phyloP scores from a whole-genome alignment of 345 rosid genomes.

The Odontarrhena argentea region DNA sequence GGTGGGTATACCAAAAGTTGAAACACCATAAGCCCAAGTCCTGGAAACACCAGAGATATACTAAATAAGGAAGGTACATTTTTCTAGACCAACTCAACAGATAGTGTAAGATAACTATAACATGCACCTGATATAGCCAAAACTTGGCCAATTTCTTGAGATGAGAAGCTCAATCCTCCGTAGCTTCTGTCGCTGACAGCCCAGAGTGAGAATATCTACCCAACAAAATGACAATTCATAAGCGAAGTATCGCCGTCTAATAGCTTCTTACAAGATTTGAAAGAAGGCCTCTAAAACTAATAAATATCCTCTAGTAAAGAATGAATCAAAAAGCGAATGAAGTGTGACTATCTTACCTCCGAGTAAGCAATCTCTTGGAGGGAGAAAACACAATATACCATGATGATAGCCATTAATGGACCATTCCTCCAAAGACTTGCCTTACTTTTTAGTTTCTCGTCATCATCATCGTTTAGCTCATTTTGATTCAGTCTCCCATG shows the following conservation, averaged over 20 bases:
- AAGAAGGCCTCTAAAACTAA: background rate
- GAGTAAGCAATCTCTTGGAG: conserved; percentile 68
- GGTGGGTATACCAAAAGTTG: conserved; percentile 34
- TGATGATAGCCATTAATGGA: conserved; percentile 61
- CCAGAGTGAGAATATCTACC: conserved; percentile 62
- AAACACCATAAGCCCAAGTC: conserved; percentile 35
- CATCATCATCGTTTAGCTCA: conserved; percentile 19
- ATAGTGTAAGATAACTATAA: conserved; percentile 10
- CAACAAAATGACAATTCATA: too few relatives aligned
- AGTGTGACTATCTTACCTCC: conserved; percentile 46
- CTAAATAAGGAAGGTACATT: background rate
- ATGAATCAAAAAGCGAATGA: conserved; percentile 3
- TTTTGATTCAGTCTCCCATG: conserved; percentile 10
- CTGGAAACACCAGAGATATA: conserved; percentile 8
- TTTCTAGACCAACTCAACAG: background rate
- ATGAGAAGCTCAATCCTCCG: conserved; percentile 67
- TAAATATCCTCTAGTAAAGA: background rate
- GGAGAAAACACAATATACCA: conserved; percentile 64
- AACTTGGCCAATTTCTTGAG: conserved; percentile 69
- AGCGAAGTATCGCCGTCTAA: too few relatives aligned
- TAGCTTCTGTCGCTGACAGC: conserved; percentile 60
- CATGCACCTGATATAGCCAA: conserved; percentile 60
- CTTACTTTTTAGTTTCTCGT: conserved; percentile 33
- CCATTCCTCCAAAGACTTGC: conserved; percentile 53
- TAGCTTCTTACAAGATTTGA: background rate